Evolutionary conservation across 768 basidiomycete genomes (phyloP), one percentile per base, ranked within the genome.

Genomic region (Mycena metata): DNA sequence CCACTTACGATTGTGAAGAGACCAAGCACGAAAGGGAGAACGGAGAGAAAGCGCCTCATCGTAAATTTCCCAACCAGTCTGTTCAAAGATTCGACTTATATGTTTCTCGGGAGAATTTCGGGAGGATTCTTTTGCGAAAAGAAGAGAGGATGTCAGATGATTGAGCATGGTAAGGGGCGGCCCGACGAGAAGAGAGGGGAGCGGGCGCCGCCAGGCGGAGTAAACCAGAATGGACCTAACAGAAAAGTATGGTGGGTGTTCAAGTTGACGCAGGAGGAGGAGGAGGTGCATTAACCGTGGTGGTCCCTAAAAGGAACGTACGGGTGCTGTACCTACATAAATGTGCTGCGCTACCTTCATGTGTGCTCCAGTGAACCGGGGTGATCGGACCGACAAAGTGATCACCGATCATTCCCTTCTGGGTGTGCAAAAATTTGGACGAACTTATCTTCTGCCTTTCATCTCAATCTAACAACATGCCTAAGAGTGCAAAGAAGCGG

Each of bases 401-500:
- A 64, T 47, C 39, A 17, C 35, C 45, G 61, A 15, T 55, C 51
- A 49, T 41, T n/a, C n/a, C n/a, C 26, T 39, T 26, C 6, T 23
- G n/a, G n/a, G n/a, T n/a, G n/a, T n/a, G n/a, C n/a, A 16, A 36
- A 45, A 9, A 26, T 30, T 11, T 5, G 4, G 30, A 30, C 30
- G 30, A n/a, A n/a, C n/a, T n/a, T n/a, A n/a, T n/a, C n/a, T n/a
- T 30, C 30, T 30, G 30, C 10, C 33, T 33, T 30, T 16, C 45
- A 12, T 24, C 26, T 30, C 41, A 35, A 35, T n/a, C n/a, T n/a
- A 50, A 39, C 36, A 50, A 39, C 36, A 89, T 98, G 96, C 96
- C 96, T 16, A 96, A 96, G 80, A 91, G 89, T 70, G 83, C 89
- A 7, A 96, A 93, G 79, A 96, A 94, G 80, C 91, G 89, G 76